phyloP scores from a whole-genome alignment of 306 rosid species.

The Cyamopsis tetragonoloba region DNA sequence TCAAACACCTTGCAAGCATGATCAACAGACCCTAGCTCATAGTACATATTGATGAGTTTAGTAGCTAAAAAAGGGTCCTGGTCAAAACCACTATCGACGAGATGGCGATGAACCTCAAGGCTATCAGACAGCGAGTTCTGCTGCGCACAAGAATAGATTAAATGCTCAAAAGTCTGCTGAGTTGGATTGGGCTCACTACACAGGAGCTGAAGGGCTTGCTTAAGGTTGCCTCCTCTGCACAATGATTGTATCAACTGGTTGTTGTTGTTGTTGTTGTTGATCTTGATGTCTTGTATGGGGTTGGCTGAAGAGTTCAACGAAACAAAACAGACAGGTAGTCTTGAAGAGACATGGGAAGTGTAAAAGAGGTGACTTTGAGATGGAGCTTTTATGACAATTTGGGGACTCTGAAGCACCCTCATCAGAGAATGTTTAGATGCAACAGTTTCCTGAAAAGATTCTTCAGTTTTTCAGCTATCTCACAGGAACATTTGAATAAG shows the following conservation, averaged over 20 bases:
- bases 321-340: constrained; percentile 37
- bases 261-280: constrained; percentile 42
- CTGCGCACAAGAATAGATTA: constrained; percentile 63
- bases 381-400: constrained; percentile 29
- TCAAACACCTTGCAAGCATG: constrained; percentile 69
- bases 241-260: constrained; percentile 68
- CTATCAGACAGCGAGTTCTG: constrained; percentile 63
- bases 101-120: constrained; percentile 50
- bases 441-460: neutral
- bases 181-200: constrained; percentile 58
- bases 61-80: constrained; percentile 87
- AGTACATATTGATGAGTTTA: constrained; percentile 80
- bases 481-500: neutral
- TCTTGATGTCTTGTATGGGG: constrained; percentile 9
- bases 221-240: constrained; percentile 70
- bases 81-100: constrained; percentile 48
- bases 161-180: constrained; percentile 68
- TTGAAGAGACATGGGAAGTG: constrained; percentile 23
- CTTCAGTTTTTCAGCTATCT: constrained; percentile 2
- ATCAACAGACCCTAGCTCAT: constrained; percentile 62
- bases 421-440: constrained; percentile 37
- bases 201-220: constrained; percentile 66
- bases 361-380: constrained; percentile 23
- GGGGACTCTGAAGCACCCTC: constrained; percentile 62
- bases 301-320: constrained; percentile 40